Base-by-base conservation (phyloP, 768 basidiomycete species). In the Multifurca ochricompacta region DNA sequence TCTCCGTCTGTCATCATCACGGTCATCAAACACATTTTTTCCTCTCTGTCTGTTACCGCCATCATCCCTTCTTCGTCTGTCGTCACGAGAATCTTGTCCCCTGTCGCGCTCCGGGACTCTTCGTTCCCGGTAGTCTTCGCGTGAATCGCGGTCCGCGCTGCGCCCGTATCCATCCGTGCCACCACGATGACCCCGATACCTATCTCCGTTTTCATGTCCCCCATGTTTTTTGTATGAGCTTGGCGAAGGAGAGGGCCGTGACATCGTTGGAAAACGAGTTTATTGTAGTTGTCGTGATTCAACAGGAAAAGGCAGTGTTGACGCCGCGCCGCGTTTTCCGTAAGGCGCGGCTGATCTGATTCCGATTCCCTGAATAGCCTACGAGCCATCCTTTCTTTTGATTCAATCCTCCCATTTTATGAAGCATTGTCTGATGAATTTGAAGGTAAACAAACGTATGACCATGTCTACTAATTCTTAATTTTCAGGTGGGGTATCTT, bases 261-360 rank as follows among this genome's bases (percentile, higher is more conserved):
- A 53, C 63, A 64, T 64, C 50, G 53, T 51, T 55, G 59, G 42
- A 65, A 25, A 40, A 19, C 8, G 10, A 16, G 48, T 10, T 14
- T 4, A 1, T 32, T 23, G 9, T 6, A 30, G 30, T 1, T 10
- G 25, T 16, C 16, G 45, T 45, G 27, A 28, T 35, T 31, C 16
- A 25, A 45, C 28, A 14, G 43, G 28, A n/a, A n/a, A 16, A n/a
- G 23, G 21, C 21, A 6, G 21, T 6, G 21, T n/a, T n/a, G n/a
- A n/a, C n/a, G n/a, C n/a, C n/a, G n/a, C n/a, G n/a, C 40, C 21
- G 40, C 6, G 8, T 4, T 6, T 42, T 42, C 40, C 40, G 40
- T n/a, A n/a, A n/a, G n/a, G n/a, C n/a, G n/a, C n/a, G n/a, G n/a
- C n/a, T n/a, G n/a, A n/a, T n/a, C n/a, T n/a, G n/a, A n/a, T n/a